Evolutionary conservation across 495 filamentous ascomycete genomes (phyloP).

Genomic region (Hypoxylon rickii): DNA sequence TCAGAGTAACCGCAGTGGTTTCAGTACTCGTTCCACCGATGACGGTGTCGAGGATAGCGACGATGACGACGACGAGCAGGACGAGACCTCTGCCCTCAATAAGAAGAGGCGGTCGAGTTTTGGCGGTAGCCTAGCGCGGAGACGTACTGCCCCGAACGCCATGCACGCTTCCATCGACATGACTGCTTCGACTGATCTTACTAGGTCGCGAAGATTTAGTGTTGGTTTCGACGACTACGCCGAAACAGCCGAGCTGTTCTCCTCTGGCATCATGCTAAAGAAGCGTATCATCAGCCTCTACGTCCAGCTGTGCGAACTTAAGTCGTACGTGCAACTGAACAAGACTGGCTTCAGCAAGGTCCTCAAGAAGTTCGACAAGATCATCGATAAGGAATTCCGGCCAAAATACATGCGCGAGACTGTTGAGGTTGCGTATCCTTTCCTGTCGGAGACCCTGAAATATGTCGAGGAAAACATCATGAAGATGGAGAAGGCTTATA

Average conservation of each 20-base stretch:
- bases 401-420: constrained; percentile 71
- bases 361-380: constrained; percentile 99
- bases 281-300: constrained; percentile 86
- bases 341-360: constrained; percentile 95
- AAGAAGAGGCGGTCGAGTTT: constrained; percentile 40
- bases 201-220: constrained; percentile 59
- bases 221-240: constrained; percentile 70
- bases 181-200: constrained; percentile 58
- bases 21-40: constrained; percentile 52
- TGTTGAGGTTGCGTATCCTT: constrained; percentile 76
- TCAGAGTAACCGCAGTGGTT: constrained; percentile 41
- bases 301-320: constrained; percentile 92
- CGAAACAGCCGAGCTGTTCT: constrained; percentile 76
- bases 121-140: constrained; percentile 40
- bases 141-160: constrained; percentile 40
- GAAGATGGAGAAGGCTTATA: constrained; percentile 78
- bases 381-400: constrained; percentile 77
- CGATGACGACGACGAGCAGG: constrained; percentile 62
- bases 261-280: constrained; percentile 84
- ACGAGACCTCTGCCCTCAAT: constrained; percentile 63
- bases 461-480: constrained; percentile 70
- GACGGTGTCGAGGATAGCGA: constrained; percentile 55
- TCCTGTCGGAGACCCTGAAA: constrained; percentile 69
- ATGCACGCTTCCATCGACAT: constrained; percentile 57
- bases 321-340: constrained; percentile 95